Percentiles rank a stretch among this genome's conserved stretches.
phyloP scores from a whole-genome alignment of 2,329 filamentous ascomycete species.

The Polychaeton citri region DNA sequence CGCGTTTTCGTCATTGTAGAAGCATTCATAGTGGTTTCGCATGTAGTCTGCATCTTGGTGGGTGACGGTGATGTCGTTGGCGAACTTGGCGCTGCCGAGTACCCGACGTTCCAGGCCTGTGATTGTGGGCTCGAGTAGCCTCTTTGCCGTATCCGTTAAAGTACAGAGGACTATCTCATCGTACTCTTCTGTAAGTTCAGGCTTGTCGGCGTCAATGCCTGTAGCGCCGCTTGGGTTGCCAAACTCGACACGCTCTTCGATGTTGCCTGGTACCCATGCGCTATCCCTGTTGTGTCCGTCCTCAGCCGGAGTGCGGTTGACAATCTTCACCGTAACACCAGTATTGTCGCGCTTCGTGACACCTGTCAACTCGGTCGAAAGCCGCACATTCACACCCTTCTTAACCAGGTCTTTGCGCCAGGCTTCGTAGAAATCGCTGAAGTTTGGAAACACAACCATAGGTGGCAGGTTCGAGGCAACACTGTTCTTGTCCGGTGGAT shows the following conservation, averaged over 20 bases:
- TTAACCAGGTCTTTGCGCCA: conserved; percentile 43
- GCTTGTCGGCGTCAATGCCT: conserved; percentile 27
- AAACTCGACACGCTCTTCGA: conserved; percentile 5
- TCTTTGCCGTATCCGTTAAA: conserved; percentile 42
- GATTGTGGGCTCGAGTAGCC: conserved; percentile 44
- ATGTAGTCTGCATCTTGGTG: conserved; percentile 54
- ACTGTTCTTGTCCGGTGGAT: conserved; percentile 34
- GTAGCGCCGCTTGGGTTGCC: conserved; percentile 9
- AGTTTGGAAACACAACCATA: conserved; percentile 51
- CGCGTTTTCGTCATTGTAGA: conserved; percentile 37
- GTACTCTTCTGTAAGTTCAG: conserved; percentile 37
- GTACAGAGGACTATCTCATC: conserved; percentile 56
- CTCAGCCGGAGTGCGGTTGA: conserved; percentile 28
- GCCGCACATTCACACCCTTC: conserved; percentile 43
- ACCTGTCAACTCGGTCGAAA: conserved; percentile 42
- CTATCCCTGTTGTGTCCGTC: conserved; percentile 34
- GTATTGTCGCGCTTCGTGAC: conserved; percentile 39
- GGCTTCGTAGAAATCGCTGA: conserved; percentile 46
- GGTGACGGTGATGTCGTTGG: conserved; percentile 58
- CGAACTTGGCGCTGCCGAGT: conserved; percentile 57
- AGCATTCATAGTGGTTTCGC: conserved; percentile 53
- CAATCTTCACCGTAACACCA: conserved; percentile 37
- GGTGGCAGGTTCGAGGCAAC: conserved; percentile 38
- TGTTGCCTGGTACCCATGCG: conserved; percentile 26
- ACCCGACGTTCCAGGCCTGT: conserved; percentile 51